Evolutionary conservation across 148 eudicot species (phyloP), one percentile per base, ranked within the genome.

Genomic region (Silene uniflora): DNA sequence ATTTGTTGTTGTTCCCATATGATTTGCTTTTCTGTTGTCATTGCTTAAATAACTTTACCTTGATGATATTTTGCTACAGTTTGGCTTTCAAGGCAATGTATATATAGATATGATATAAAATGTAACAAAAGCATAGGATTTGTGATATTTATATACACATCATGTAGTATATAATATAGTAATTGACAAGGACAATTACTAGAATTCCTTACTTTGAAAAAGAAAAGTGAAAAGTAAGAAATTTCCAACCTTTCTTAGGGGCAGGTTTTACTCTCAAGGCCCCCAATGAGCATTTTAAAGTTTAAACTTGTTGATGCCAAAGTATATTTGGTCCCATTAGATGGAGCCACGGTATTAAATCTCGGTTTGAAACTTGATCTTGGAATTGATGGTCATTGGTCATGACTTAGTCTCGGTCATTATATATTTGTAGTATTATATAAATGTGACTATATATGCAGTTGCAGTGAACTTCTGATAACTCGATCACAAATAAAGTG

Each of bases 81-180:
- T 76, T 87, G 82, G 84, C 84, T 89, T 91, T 77, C 64, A 86
- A 84, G 89, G 81, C 77, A 81, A 81, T 76, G 35, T 2, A 32
- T 70, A 62, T n/a, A 75, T n/a, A 78, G 24, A 22, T 19, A 62
- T 79, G 61, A 56, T 61, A 71, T 62, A 1, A 59, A 54, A 22
- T 27, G 14, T 55, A 44, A 56, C 19, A 56, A 44, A 23, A 73
- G 73, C 74, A 73, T 76, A 73, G 56, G 29, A 44, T 76, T 52
- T 35, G 23, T 60, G 42, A 29, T 64, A 10, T 75, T 49, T 67
- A 54, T 32, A 47, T 21, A 69, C 5, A 23, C 22, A 16, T n/a
- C 11, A 32, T 32, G 17, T 61, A 61, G 1, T 21, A 49, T 49
- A 49, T 10, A 49, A 49, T 49, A 49, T 49, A 46, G 49, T 46